Conservation (phyloP, 2,329 filamentous ascomycete genomes). For the Phaeosphaeriaceae sp. region DNA sequence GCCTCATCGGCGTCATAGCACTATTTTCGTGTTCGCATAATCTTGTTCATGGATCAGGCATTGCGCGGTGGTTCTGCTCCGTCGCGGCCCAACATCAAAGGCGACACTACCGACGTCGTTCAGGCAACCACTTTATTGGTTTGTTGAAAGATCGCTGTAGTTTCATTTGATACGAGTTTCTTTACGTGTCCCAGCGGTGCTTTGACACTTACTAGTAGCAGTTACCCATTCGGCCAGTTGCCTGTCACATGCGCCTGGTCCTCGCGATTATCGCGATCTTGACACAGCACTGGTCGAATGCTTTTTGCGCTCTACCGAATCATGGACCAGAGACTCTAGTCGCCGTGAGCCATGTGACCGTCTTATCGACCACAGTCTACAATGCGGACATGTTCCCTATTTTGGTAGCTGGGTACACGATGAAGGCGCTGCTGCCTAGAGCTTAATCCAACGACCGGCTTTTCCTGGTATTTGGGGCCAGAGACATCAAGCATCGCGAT, state of each 20-base stretch:
- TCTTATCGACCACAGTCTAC: slow-evolving; percentile 12
- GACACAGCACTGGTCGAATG: slow-evolving; percentile 5
- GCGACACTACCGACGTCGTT: slow-evolving; percentile 8
- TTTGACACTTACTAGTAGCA: slow-evolving; percentile 8
- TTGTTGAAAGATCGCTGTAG: slow-evolving; percentile 4
- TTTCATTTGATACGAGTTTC: slow-evolving; percentile 9
- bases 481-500: background rate
- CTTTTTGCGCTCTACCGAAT: slow-evolving; percentile 11
- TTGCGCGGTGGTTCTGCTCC: slow-evolving; percentile 17
- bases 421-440: slow-evolving; percentile 26
- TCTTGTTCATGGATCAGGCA: slow-evolving; percentile 20
- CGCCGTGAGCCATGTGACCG: slow-evolving; percentile 8
- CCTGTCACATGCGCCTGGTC: slow-evolving; percentile 13
- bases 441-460: slow-evolving; percentile 18
- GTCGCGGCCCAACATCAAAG: slow-evolving; percentile 11
- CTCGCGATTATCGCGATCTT: slow-evolving; percentile 3
- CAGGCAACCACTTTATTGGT: slow-evolving; percentile 19
- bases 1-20: slow-evolving; percentile 29
- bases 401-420: slow-evolving; percentile 9
- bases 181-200: slow-evolving; percentile 9
- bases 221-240: background rate
- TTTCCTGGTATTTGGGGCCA: background rate
- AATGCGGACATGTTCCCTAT: slow-evolving; percentile 16
- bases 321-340: background rate
- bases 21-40: slow-evolving; percentile 18